Evolutionary conservation across 2,329 filamentous ascomycete genomes (phyloP).

Genomic region (Ophiostoma himal-ulmi): DNA sequence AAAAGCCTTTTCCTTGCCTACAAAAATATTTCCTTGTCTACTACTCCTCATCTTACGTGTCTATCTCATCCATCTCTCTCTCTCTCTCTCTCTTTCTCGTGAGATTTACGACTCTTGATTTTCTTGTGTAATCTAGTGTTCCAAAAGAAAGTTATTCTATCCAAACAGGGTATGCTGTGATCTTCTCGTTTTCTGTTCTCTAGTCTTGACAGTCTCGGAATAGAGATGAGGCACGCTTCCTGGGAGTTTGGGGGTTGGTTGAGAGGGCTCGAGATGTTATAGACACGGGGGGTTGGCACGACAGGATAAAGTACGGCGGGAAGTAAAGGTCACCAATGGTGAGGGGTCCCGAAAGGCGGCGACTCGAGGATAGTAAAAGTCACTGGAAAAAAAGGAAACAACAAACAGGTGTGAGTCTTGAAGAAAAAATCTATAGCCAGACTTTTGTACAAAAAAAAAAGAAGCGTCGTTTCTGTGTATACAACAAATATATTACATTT

Average conservation of each 20-base stretch:
- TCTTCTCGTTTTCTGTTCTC: slow-evolving; percentile 17
- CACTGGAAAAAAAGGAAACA: not conserved
- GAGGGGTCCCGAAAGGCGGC: not conserved
- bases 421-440: slow-evolving; percentile 8
- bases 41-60: not conserved
- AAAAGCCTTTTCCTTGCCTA: slow-evolving; percentile 11
- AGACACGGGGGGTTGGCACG: too few species aligned
- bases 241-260: not conserved
- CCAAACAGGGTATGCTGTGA: not conserved
- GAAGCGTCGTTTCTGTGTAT: slow-evolving; percentile 13
- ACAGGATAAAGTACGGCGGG: not conserved
- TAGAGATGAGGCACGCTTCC: slow-evolving; percentile 3
- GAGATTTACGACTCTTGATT: slow-evolving; percentile 14
- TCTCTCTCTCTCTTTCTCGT: slow-evolving; percentile 11
- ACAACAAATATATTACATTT: not conserved
- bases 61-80: not conserved
- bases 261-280: not conserved
- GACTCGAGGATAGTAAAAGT: not conserved
- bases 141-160: slow-evolving; percentile 7
- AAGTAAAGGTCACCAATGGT: not conserved
- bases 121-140: slow-evolving; percentile 18
- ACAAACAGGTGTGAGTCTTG: slow-evolving; percentile 13
- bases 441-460: slow-evolving; percentile 15
- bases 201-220: slow-evolving; percentile 17
- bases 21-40: slow-evolving; percentile 13